Evolutionary conservation across 768 basidiomycete species (phyloP).

Genomic region (Xerocomus spinulosus): DNA sequence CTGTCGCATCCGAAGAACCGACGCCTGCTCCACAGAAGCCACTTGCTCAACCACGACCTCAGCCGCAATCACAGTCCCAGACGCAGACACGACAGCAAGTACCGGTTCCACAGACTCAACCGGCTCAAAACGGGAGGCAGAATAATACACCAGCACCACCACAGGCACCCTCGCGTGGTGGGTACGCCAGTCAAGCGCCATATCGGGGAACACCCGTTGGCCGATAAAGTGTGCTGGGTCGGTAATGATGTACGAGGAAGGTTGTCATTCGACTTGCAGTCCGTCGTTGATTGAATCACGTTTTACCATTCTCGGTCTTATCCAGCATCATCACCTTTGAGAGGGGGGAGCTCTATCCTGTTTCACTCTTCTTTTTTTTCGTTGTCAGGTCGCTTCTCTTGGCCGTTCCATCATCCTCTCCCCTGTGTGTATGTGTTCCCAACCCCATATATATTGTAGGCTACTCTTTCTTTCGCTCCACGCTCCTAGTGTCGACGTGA

Average conservation of each 20-base stretch:
- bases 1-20: constrained; percentile 43
- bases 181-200: constrained; percentile 20
- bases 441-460: constrained; percentile 30
- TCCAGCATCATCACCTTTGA: constrained; percentile 10
- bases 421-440: constrained; percentile 22
- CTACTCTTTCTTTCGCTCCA: constrained; percentile 14
- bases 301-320: constrained; percentile 15
- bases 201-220: constrained; percentile 28
- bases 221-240: constrained; percentile 20
- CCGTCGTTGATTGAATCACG: constrained; percentile 8
- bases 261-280: constrained; percentile 13
- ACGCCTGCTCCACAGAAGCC: constrained; percentile 44
- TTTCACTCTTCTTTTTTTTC: constrained; percentile 4
- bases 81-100: constrained; percentile 29
- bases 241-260: not conserved
- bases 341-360: constrained; percentile 10
- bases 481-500: constrained; percentile 20
- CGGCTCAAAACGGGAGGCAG: constrained; percentile 26
- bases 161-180: constrained; percentile 20
- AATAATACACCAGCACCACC: constrained; percentile 21
- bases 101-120: constrained; percentile 21
- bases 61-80: constrained; percentile 22
- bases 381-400: constrained; percentile 13
- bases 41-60: constrained; percentile 33
- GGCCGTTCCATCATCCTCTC: constrained; percentile 4